Base-by-base conservation (phyloP, 805 yeast genomes). In the Saturnispora ahearnii region DNA sequence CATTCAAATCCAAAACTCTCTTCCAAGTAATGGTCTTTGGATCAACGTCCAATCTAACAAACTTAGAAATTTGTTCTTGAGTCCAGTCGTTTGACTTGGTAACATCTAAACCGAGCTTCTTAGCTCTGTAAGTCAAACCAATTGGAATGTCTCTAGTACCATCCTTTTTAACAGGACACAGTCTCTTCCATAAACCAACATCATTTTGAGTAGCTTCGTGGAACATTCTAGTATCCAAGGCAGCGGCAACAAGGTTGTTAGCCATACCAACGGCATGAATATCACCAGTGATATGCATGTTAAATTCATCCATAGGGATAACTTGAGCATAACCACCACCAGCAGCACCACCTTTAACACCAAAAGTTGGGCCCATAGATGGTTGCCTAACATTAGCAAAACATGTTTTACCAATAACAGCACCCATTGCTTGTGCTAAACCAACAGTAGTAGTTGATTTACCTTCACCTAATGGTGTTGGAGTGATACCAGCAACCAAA, bases 241-340 rank as follows among this genome's bases (percentile, higher is more conserved):
- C 98, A 45, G 98, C 97, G 53, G 96, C 96, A 55, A 91, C 75
- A 62, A 91, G 73, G 73, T 91, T 91, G 59, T 87, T 90, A 33
- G 98, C 98, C 52, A 89, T 89, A 46, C 89, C 81, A 53, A 91
- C 89, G 43, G 98, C 98, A 69, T 91, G 98, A 57, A 91, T 91
- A 66, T 91, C 99, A 64, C 98, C 98, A 46, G 98, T 91, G 57
- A 91, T 75, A 66, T 91, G 98, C 87, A 93, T 80, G 73, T 93
- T 91, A 75, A 91, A 91, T 70, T 91, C 97, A 68, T 91, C 99
- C 97, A 91, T 91, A 47, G 98, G 98, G 59, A 91, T 90, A 43
- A 91, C 98, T 71, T 91, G 98, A 2, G 98, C 78, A 68, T 89
- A 91, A 44, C 98, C 98, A 64, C 98, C 99, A 60, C 99, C 99